Percentiles rank a stretch among this genome's conserved stretches.
Evolutionary conservation across 768 basidiomycete species (phyloP).

Genomic region (Suillus lakei): DNA sequence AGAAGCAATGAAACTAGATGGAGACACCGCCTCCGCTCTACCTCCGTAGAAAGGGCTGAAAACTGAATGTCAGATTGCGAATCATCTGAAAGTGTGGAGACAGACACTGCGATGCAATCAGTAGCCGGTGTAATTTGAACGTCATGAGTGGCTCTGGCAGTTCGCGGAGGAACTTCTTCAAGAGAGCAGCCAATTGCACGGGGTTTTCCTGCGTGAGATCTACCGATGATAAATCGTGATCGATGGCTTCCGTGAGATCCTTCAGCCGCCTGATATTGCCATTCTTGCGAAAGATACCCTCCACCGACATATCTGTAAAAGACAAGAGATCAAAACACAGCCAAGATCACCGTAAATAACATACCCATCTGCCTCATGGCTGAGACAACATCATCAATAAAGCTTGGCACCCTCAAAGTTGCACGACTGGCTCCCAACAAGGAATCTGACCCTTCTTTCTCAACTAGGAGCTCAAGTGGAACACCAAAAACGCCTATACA

Average conservation of each 20-base stretch:
- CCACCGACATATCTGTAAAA: conserved; percentile 91
- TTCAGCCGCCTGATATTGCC: conserved; percentile 95
- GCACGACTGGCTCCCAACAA: conserved; percentile 86
- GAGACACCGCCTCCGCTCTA: conserved; percentile 81
- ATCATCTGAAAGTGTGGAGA: conserved; percentile 20
- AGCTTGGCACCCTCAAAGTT: conserved; percentile 89
- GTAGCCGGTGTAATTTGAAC: conserved; percentile 88
- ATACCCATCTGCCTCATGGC: conserved; percentile 99
- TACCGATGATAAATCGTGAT: conserved; percentile 91
- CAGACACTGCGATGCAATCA: conserved; percentile 88
- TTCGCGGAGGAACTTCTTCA: conserved; percentile 97
- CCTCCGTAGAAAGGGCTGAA: conserved; percentile 71
- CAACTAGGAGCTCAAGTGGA: conserved; percentile 90
- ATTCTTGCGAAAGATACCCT: conserved; percentile 98
- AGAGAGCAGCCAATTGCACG: conserved; percentile 92
- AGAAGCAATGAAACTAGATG: conserved; percentile 86
- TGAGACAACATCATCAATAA: conserved; percentile 97
- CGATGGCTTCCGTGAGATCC: conserved; percentile 89
- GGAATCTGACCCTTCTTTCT: conserved; percentile 95
- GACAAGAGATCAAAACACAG: conserved; percentile 10
- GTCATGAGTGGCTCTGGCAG: conserved; percentile 96
- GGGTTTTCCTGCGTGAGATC: conserved; percentile 95
- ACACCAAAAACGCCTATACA: conserved; percentile 87
- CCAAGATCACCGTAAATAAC: conserved; percentile 27
- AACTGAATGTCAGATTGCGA: conserved; percentile 5